Conservation (phyloP, 306 rosid species). For the Cucumis sativus region DNA sequence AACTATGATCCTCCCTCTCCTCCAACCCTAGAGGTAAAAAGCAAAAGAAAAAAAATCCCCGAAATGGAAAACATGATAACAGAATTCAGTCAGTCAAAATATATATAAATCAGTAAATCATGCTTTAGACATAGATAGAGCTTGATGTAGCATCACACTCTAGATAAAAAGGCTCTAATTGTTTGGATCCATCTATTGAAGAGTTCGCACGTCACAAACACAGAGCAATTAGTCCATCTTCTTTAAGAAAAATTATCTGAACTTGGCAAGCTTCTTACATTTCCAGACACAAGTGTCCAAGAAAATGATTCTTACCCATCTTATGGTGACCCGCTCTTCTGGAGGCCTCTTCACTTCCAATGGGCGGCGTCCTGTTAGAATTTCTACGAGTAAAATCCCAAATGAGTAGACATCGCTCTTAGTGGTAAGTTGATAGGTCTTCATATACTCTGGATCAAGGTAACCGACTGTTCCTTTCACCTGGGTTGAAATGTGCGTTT, state of each 20-base stretch:
- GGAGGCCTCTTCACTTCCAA: slow-evolving; percentile 57
- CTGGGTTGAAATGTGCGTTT: slow-evolving; percentile 89
- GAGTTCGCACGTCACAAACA: not conserved
- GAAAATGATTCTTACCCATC: slow-evolving; percentile 58
- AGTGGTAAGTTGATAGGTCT: slow-evolving; percentile 81
- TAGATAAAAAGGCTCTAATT: not conserved
- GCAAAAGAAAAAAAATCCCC: not conserved
- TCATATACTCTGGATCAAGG: slow-evolving; percentile 96
- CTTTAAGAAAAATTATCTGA: not conserved
- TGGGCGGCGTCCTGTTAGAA: slow-evolving; percentile 81
- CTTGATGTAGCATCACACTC: not conserved
- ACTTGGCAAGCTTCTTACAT: not conserved
- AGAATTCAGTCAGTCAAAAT: not conserved
- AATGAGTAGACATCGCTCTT: slow-evolving; percentile 96
- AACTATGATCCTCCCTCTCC: not conserved
- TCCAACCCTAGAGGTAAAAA: not conserved
- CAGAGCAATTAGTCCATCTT: not conserved
- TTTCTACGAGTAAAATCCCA: slow-evolving; percentile 81
- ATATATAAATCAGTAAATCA: not conserved
- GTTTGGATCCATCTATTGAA: not conserved
- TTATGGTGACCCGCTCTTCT: slow-evolving; percentile 74
- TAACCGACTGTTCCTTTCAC: slow-evolving; percentile 99
- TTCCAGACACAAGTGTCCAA: not conserved
- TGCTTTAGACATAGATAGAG: not conserved
- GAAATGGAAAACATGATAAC: not conserved